phyloP scores from a whole-genome alignment of 2,329 filamentous ascomycete genomes.

The Fusarium beomiforme region DNA sequence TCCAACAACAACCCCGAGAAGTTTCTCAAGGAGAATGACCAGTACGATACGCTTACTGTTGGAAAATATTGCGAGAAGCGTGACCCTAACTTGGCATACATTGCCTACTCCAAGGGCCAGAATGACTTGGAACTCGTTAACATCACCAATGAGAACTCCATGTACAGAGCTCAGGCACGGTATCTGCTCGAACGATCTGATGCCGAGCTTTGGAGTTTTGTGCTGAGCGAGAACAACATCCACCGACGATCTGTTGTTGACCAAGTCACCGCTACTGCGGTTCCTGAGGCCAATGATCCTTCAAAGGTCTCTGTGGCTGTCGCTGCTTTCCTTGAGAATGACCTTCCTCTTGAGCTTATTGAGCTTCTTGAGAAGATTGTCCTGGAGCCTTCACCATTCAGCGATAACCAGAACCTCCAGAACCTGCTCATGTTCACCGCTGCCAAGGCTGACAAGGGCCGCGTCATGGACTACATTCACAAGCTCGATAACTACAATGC shows the following conservation, averaged over 20 bases:
- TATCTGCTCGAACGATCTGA: constrained; percentile 94
- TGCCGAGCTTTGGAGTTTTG: constrained; percentile 91
- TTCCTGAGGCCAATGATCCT: constrained; percentile 91
- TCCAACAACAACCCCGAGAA: constrained; percentile 98
- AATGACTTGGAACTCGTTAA: constrained; percentile 97
- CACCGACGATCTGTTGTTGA: constrained; percentile 94
- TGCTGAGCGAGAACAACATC: constrained; percentile 94
- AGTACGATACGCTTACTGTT: constrained; percentile 91
- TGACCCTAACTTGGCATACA: constrained; percentile 93
- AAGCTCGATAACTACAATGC: constrained; percentile 88
- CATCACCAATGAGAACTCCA: constrained; percentile 99
- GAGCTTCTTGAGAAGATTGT: constrained; percentile 99
- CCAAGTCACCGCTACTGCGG: constrained; percentile 94
- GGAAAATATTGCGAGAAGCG: constrained; percentile 99
- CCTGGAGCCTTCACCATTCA: constrained; percentile 98
- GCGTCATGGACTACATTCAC: constrained; percentile 96
- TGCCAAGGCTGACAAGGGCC: constrained; percentile 93
- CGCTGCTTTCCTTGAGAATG: constrained; percentile 88
- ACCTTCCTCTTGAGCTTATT: constrained; percentile 93
- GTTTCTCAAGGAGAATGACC: constrained; percentile 96
- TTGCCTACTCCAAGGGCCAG: constrained; percentile 95
- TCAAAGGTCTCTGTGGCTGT: constrained; percentile 96
- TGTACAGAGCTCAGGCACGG: constrained; percentile 97
- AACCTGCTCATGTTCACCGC: constrained; percentile 97
- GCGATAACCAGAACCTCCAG: constrained; percentile 95